Conservation (phyloP, 148 eudicot species). For the Camellia lanceoleosa region DNA sequence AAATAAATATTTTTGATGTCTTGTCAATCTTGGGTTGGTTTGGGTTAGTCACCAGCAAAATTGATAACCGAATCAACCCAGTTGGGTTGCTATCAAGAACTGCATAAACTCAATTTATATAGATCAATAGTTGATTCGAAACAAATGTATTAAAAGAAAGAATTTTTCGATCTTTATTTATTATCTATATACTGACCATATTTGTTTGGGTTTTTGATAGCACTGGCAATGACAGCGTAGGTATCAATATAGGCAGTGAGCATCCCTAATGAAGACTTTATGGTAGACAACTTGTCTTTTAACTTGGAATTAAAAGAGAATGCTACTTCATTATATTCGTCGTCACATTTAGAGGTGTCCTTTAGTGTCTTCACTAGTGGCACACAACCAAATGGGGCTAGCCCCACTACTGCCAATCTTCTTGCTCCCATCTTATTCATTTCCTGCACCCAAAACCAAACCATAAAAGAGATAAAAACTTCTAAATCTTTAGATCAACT, state of each 20-base stretch:
- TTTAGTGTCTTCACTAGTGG: conserved; percentile 38
- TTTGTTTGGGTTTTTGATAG: conserved; percentile 34
- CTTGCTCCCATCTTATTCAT: conserved; percentile 40
- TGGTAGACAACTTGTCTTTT: conserved; percentile 12
- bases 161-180: no score
- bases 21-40: no score
- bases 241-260: conserved; percentile 28
- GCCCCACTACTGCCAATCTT: conserved; percentile 42
- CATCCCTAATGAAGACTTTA: conserved; percentile 15
- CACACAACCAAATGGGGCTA: conserved; percentile 49
- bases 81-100: no score
- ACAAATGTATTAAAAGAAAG: no score
- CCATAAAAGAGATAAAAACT: neutral
- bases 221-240: conserved; percentile 28
- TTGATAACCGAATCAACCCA: no score
- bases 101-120: no score
- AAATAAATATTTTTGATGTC: no score
- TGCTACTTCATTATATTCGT: conserved; percentile 35
- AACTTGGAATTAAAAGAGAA: conserved; percentile 38
- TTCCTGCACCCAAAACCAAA: conserved; percentile 10
- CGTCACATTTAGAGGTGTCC: conserved; percentile 31
- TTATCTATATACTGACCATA: conserved; percentile 30
- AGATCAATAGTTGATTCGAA: no score
- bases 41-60: no score
- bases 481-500: no score